These are phyloP conservation scores for Castanea mollissima DNA, from an alignment of 306 rosid genomes.

Conservation along the genomic window DNA sequence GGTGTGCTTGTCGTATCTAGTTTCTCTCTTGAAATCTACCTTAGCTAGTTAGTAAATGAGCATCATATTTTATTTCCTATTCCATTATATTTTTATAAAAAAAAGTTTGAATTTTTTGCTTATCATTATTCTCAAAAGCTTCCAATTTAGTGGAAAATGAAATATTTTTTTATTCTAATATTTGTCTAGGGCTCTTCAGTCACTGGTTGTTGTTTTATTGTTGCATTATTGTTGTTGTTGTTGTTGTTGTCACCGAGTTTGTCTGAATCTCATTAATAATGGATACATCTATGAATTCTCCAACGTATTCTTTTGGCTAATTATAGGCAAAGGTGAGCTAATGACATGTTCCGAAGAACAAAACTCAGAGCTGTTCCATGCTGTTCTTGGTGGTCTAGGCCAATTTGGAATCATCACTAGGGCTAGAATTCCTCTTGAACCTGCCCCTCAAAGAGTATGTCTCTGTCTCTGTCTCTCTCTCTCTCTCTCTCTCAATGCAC, in stretches of 20 bases:
- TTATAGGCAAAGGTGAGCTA: conserved; percentile 80
- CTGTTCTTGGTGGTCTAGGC: conserved; percentile 96
- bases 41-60: background rate
- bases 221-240: too few species aligned
- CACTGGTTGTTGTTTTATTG: too few species aligned
- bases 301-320: background rate
- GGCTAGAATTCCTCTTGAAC: conserved; percentile 88
- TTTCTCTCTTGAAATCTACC: background rate
- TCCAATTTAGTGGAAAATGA: too few species aligned
- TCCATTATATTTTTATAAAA: background rate
- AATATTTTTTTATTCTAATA: too few species aligned
- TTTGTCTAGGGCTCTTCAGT: too few species aligned
- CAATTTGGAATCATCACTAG: conserved; percentile 96
- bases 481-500: background rate
- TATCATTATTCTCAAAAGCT: too few species aligned
- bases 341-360: conserved; percentile 75
- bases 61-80: background rate
- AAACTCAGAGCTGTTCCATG: conserved; percentile 79
- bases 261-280: background rate
- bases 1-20: too few species aligned
- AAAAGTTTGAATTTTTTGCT: too few species aligned
- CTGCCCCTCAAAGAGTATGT: conserved; percentile 76
- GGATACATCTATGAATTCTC: background rate
- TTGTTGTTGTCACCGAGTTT: background rate
- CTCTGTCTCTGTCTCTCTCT: background rate